A percentile compares a stretch with the other conserved stretches of the same genome.
Evolutionary conservation across 768 basidiomycete genomes (phyloP).

Genomic region (Candolleomyces efflorescens): DNA sequence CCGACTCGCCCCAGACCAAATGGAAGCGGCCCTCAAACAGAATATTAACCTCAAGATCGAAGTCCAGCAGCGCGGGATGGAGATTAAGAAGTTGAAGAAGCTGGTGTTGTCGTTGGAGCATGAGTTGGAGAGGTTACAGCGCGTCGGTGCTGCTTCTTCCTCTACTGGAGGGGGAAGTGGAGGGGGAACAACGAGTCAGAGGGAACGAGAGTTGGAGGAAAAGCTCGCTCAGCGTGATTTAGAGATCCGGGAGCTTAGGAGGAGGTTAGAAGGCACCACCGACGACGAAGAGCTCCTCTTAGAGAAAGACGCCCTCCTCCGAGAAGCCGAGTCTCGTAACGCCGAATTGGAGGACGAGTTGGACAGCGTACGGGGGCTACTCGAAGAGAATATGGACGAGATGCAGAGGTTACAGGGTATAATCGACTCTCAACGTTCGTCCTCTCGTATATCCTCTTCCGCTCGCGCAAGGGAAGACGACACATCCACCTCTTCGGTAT

Average conservation of each 20-base stretch:
- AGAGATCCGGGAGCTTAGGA: constrained; percentile 66
- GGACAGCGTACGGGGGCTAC: constrained; percentile 59
- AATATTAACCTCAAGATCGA: constrained; percentile 93
- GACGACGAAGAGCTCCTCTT: constrained; percentile 34
- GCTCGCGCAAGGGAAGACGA: constrained; percentile 23
- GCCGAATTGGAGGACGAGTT: constrained; percentile 70
- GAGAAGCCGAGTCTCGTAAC: constrained; percentile 57
- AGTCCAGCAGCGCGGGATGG: constrained; percentile 83
- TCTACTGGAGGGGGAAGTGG: no score
- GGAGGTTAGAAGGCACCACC: no score
- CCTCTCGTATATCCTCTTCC: no score
- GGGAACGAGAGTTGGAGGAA: constrained; percentile 75
- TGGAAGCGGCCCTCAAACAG: constrained; percentile 87
- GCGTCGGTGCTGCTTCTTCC: constrained; percentile 27
- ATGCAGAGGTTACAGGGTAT: constrained; percentile 68
- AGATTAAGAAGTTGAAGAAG: constrained; percentile 90
- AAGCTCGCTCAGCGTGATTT: constrained; percentile 68
- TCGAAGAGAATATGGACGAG: constrained; percentile 84
- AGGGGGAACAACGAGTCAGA: no score
- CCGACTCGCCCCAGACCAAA: constrained; percentile 86
- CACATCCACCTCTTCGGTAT: constrained; percentile 18
- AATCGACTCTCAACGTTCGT: no score
- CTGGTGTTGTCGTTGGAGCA: constrained; percentile 80
- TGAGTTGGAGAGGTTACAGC: constrained; percentile 69
- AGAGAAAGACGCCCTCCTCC: constrained; percentile 39